Conservation (phyloP, 371 early-diverging fungal species). For the Circinella minor region DNA sequence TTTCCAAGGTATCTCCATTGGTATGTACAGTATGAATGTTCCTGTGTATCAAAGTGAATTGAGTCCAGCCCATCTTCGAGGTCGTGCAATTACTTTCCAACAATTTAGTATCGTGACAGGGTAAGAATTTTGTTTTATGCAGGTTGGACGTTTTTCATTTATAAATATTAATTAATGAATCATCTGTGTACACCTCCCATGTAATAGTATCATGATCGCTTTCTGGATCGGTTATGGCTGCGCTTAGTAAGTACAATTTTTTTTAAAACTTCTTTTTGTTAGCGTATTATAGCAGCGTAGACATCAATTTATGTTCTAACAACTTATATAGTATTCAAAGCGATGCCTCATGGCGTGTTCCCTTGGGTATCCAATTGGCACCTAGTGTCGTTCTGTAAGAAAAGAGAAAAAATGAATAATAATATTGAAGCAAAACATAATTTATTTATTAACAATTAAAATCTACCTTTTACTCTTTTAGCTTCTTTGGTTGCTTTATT, state of each 20-base stretch:
- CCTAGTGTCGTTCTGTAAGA: conserved; percentile 41
- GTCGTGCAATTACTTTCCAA: conserved; percentile 27
- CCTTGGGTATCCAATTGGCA: conserved; percentile 34
- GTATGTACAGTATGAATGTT: conserved; percentile 35
- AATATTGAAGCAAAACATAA: conserved; percentile 14
- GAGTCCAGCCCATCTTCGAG: conserved; percentile 27
- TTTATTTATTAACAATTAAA: not conserved
- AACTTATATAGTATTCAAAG: conserved; percentile 43
- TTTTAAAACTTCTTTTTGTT: conserved; percentile 61
- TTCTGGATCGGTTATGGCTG: conserved; percentile 54
- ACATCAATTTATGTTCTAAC: conserved; percentile 53
- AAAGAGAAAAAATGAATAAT: not conserved
- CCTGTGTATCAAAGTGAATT: conserved; percentile 48
- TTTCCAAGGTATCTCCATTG: conserved; percentile 45
- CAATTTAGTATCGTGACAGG: conserved; percentile 28
- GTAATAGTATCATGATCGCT: conserved; percentile 43
- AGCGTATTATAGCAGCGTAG: conserved; percentile 62
- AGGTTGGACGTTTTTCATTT: not conserved
- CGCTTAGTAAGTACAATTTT: conserved; percentile 34
- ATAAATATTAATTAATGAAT: no score
- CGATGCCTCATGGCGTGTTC: conserved; percentile 43
- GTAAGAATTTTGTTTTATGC: conserved; percentile 10
- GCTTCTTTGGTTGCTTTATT: conserved; percentile 43
- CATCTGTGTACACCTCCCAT: no score
- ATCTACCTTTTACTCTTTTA: conserved; percentile 73